Percentiles rank a stretch among this genome's conserved stretches.
Evolutionary conservation across 2,329 filamentous ascomycete genomes (phyloP).

Genomic region (Sporothrix dimorphospora): DNA sequence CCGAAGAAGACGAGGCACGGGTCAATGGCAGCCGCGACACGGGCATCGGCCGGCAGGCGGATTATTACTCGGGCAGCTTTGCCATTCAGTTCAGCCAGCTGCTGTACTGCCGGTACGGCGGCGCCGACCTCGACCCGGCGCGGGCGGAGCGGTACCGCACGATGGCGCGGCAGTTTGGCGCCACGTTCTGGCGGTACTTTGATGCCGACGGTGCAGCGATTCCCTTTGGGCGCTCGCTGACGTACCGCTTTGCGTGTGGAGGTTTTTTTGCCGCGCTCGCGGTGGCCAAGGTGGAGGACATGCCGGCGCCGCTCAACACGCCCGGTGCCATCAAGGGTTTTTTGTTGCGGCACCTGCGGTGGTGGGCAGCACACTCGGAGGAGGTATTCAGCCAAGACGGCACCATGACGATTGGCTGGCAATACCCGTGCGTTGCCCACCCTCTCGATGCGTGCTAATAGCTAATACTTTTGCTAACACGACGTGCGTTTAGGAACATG

Average conservation of each 20-base stretch:
- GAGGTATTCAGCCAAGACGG: conserved; percentile 49
- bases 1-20: neutral
- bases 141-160: conserved; percentile 39
- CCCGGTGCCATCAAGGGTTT: conserved; percentile 47
- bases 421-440: no score
- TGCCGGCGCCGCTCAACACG: conserved; percentile 42
- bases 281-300: conserved; percentile 42
- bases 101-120: conserved; percentile 46
- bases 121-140: conserved; percentile 42
- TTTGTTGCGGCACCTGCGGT: conserved; percentile 49
- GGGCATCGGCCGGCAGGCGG: conserved; percentile 27
- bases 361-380: conserved; percentile 44
- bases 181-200: conserved; percentile 48
- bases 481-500: no score
- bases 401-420: conserved; percentile 47
- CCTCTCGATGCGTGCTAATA: no score
- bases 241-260: conserved; percentile 50
- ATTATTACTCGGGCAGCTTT: conserved; percentile 37
- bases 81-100: conserved; percentile 42
- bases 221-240: conserved; percentile 50
- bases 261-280: conserved; percentile 49
- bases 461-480: no score
- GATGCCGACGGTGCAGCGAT: conserved; percentile 47
- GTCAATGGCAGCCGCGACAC: neutral
- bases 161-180: conserved; percentile 44